These are phyloP conservation scores for Fusarium dlaminii DNA, from an alignment of 2,329 filamentous ascomycete species.

Conservation along the genomic window DNA sequence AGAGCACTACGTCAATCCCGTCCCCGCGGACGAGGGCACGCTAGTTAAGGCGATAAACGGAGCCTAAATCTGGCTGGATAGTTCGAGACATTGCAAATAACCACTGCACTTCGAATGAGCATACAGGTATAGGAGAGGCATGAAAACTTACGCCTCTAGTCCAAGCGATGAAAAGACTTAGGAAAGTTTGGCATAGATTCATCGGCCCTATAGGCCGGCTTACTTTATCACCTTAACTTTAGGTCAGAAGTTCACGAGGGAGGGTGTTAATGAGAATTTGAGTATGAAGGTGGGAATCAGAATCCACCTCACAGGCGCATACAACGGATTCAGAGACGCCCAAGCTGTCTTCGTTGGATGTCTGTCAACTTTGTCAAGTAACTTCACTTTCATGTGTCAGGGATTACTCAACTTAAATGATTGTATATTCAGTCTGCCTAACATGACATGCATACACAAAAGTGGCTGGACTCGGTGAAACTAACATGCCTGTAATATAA, in stretches of 20 bases:
- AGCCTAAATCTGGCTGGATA: slow-evolving; percentile 24
- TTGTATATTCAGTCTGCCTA: not conserved
- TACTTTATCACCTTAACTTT: not conserved
- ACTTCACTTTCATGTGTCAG: not conserved
- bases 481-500: not conserved
- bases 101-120: not conserved
- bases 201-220: not conserved
- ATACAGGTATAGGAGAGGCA: not conserved
- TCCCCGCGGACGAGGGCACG: slow-evolving; percentile 38
- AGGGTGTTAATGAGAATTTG: not conserved
- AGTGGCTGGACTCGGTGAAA: not conserved
- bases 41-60: slow-evolving; percentile 27
- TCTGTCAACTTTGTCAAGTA: not conserved
- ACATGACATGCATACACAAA: not conserved
- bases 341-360: no score
- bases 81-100: slow-evolving; percentile 12
- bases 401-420: not conserved
- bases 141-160: not conserved
- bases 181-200: not conserved
- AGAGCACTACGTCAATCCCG: slow-evolving; percentile 27
- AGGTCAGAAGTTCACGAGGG: not conserved
- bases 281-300: not conserved
- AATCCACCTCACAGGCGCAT: not conserved
- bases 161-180: not conserved
- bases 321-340: not conserved